These are phyloP conservation scores for Borealophlyctis nickersoniae DNA, from an alignment of 192 early-diverging fungal species.

Conservation along the genomic window DNA sequence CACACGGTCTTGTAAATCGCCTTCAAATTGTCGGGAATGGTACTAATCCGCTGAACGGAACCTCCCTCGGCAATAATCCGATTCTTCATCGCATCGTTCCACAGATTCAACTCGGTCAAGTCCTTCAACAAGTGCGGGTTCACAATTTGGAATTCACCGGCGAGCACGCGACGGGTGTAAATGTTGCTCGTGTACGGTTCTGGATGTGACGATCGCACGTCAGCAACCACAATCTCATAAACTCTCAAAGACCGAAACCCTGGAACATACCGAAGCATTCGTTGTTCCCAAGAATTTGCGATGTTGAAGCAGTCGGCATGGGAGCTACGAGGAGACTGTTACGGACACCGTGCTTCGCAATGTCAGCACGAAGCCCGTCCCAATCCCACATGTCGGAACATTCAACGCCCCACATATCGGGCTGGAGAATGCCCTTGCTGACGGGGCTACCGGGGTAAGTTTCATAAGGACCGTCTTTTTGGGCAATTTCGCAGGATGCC, in stretches of 20 bases:
- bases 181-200: conserved; percentile 79
- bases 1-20: conserved; percentile 96
- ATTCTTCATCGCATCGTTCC: conserved; percentile 94
- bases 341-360: conserved; percentile 80
- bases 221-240: no score
- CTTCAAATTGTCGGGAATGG: conserved; percentile 85
- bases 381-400: conserved; percentile 89
- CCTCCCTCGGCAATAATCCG: conserved; percentile 90
- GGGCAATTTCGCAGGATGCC: conserved; percentile 85
- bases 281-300: conserved; percentile 96
- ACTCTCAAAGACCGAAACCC: no score
- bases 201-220: no score
- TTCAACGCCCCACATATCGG: conserved; percentile 85
- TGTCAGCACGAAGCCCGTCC: conserved; percentile 71
- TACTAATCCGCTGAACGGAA: conserved; percentile 72
- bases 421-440: conserved; percentile 86
- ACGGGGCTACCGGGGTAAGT: conserved; percentile 88
- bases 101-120: conserved; percentile 85
- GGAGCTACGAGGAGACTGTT: conserved; percentile 94
- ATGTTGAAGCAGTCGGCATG: conserved; percentile 97
- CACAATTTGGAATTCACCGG: conserved; percentile 98
- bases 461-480: conserved; percentile 74
- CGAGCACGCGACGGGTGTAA: conserved; percentile 92
- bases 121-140: conserved; percentile 96
- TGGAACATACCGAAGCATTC: conserved; percentile 99